Percentiles rank a stretch among this genome's conserved stretches.
These are phyloP conservation scores for Alternaria burnsii DNA, from an alignment of 2,329 filamentous ascomycete genomes.

Conservation along the genomic window DNA sequence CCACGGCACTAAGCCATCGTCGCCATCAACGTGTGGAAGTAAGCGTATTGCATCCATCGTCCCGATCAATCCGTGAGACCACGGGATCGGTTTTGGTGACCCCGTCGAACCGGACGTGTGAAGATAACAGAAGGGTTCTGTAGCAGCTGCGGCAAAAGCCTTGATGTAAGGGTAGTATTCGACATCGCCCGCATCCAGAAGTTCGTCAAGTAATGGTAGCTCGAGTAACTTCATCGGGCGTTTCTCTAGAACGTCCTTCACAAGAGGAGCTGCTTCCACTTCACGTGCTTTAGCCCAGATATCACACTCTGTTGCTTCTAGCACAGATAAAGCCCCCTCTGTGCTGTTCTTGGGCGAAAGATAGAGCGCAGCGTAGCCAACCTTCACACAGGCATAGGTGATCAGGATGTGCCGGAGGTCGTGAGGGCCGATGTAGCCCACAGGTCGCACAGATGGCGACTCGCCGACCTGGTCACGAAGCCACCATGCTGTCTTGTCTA, in stretches of 20 bases:
- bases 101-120: slow-evolving; percentile 51
- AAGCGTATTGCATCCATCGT: slow-evolving; percentile 52
- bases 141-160: slow-evolving; percentile 29
- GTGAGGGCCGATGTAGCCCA: slow-evolving; percentile 41
- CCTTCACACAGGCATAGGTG: slow-evolving; percentile 51
- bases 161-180: slow-evolving; percentile 25
- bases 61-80: slow-evolving; percentile 44
- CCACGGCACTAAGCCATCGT: slow-evolving; percentile 29
- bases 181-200: slow-evolving; percentile 18
- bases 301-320: slow-evolving; percentile 27
- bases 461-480: slow-evolving; percentile 35
- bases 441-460: slow-evolving; percentile 23
- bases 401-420: slow-evolving; percentile 52
- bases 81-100: slow-evolving; percentile 46
- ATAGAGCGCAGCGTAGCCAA: slow-evolving; percentile 44
- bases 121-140: slow-evolving; percentile 39
- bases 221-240: slow-evolving; percentile 23
- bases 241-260: slow-evolving; percentile 18
- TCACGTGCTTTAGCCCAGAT: slow-evolving; percentile 26
- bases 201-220: slow-evolving; percentile 24
- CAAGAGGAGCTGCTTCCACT: slow-evolving; percentile 10
- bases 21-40: slow-evolving; percentile 45
- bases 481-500: slow-evolving; percentile 47
- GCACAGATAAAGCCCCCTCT: slow-evolving; percentile 31
- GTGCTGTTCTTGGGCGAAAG: slow-evolving; percentile 33